Base-by-base conservation (phyloP, 768 basidiomycete species). In the Austroboletus festivus region DNA sequence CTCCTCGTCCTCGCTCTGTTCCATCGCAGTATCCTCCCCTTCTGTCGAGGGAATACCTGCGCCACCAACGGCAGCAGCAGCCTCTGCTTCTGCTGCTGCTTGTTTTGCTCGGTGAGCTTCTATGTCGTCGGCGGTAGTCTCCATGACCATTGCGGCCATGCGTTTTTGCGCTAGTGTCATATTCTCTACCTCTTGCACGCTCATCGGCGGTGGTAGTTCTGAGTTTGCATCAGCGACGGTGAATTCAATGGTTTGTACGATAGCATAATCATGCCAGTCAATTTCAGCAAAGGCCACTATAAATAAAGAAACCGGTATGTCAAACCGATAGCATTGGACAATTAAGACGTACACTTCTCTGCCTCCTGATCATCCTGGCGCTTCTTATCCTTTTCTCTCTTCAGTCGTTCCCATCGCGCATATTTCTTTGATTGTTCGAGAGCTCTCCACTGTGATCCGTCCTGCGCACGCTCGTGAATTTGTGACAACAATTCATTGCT, bases 181-280 rank as follows among this genome's bases (percentile, higher is more conserved):
- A 60, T 82, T 93, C 71, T 95, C 90, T 11, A 99, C 85, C 63
- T 96, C 92, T 58, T 91, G 85, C 16, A 96, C 82, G 57, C 82
- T 93, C 86, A 96, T 97, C 0, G 96, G 96, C n/a, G 90, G 85
- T 11, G 95, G 96, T 21, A 99, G 76, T 61, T 98, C 94, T 11
- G 89, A 82, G 34, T 83, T 83, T 47, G 90, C 84, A 64, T 99
- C 96, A 8, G 88, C 89, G 28, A 83, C 81, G 15, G 96, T 98
- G 63, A 98, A 99, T 63, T 99, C 96, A 58, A 96, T 93, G 18
- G 93, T 96, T 64, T 97, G 93, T 6, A 97, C 96, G 47, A 96
- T 91, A 34, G 93, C 92, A 71, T 96, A 98, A 64, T 98, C 96
- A 61, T 99, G 93, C 96, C 96, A 99, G 64, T 99, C 96, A 58